These are phyloP conservation scores for Purpureocillium takamizusanense DNA, from an alignment of 2,329 filamentous ascomycete species.

Conservation along the genomic window DNA sequence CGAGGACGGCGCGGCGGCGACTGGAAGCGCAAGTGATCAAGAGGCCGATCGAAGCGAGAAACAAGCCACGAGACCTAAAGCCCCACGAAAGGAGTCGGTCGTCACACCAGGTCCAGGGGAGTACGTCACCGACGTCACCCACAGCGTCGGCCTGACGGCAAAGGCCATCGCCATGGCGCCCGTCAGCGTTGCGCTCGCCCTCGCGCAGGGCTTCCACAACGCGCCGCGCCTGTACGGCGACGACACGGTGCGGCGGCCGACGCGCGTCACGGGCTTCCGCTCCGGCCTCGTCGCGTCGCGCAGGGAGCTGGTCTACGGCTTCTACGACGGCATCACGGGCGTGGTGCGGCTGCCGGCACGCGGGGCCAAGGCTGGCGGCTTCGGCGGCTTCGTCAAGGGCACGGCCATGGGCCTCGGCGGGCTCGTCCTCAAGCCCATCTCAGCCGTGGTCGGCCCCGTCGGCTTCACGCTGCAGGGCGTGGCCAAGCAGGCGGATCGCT, in stretches of 20 bases:
- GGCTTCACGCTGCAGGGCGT: slow-evolving; percentile 58
- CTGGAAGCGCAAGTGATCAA: too few relatives aligned
- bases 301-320: slow-evolving; percentile 51
- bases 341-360: slow-evolving; percentile 49
- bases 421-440: slow-evolving; percentile 55
- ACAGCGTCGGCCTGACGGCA: slow-evolving; percentile 41
- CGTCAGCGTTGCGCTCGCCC: slow-evolving; percentile 49
- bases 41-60: too few relatives aligned
- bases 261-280: slow-evolving; percentile 54
- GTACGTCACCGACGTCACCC: slow-evolving; percentile 40
- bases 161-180: slow-evolving; percentile 46
- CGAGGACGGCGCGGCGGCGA: slow-evolving; percentile 7
- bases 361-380: slow-evolving; percentile 45
- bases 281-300: slow-evolving; percentile 54
- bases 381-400: slow-evolving; percentile 38
- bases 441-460: slow-evolving; percentile 50
- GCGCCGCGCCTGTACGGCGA: slow-evolving; percentile 63
- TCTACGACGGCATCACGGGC: slow-evolving; percentile 58
- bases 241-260: slow-evolving; percentile 55
- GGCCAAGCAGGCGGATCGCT: slow-evolving; percentile 48
- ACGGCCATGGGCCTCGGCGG: slow-evolving; percentile 55
- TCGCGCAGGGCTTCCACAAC: slow-evolving; percentile 64
- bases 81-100: slow-evolving; percentile 4
- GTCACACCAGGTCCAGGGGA: slow-evolving; percentile 13
- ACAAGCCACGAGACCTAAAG: too few relatives aligned